Conservation (phyloP, 1,284 basidiomycete species). For the Malassezia slooffiae region DNA sequence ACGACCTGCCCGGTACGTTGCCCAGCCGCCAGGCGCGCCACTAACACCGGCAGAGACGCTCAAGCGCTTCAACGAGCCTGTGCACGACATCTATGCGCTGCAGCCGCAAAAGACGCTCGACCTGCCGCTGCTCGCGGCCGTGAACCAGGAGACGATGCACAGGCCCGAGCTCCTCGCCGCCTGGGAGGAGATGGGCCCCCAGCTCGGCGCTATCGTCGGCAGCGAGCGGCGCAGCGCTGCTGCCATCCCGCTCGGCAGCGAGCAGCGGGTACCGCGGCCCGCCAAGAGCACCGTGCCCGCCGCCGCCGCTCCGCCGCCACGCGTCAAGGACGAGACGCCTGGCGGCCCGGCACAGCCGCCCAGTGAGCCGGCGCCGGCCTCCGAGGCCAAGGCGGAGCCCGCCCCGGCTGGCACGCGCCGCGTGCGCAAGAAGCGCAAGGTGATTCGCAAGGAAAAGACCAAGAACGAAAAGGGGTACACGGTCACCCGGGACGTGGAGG, state of each 20-base stretch:
- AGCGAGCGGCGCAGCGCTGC: too few species aligned
- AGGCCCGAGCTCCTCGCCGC: slow-evolving; percentile 21
- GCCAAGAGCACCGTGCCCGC: too few species aligned
- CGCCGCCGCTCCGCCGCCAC: too few species aligned
- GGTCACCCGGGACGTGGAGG: slow-evolving; percentile 23
- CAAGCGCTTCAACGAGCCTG: slow-evolving; percentile 10
- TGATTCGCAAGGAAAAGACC: slow-evolving; percentile 26
- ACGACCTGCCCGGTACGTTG: slow-evolving; percentile 3
- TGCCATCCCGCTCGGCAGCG: too few species aligned
- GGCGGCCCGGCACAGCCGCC: too few species aligned
- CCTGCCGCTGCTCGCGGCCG: slow-evolving; percentile 21
- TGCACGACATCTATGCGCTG: slow-evolving; percentile 29
- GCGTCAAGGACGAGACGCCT: too few species aligned
- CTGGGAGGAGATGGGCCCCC: slow-evolving; percentile 20
- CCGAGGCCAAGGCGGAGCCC: slow-evolving; percentile 7
- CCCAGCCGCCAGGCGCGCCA: too few species aligned
- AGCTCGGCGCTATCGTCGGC: slow-evolving; percentile 26
- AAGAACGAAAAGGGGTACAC: slow-evolving; percentile 40
- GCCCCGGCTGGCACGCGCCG: background rate
- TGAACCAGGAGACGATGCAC: slow-evolving; percentile 26
- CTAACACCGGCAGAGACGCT: slow-evolving; percentile 11
- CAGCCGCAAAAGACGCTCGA: slow-evolving; percentile 20
- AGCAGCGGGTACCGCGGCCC: too few species aligned
- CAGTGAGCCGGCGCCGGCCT: slow-evolving; percentile 11
- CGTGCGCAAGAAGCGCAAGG: slow-evolving; percentile 19